A percentile compares a stretch with the other conserved stretches of the same genome.
These are phyloP conservation scores for Rhodomyrtus psidioides DNA, from an alignment of 441 rosid genomes.

Conservation along the genomic window DNA sequence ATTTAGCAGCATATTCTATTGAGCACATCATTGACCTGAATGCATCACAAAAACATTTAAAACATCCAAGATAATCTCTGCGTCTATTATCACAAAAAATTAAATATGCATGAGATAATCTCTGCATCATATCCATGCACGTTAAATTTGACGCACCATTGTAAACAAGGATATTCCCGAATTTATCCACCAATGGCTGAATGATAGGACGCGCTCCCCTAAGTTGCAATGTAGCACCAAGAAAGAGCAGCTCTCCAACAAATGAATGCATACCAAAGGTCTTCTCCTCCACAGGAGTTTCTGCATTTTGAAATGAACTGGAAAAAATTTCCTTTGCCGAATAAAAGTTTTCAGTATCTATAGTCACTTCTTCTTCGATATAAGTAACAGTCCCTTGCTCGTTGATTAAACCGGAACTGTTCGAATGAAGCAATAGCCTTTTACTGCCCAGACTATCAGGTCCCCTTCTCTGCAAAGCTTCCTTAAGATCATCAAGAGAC, in stretches of 20 bases:
- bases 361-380: constrained; percentile 1
- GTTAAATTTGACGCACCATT: constrained; percentile 32
- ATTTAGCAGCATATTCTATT: not conserved
- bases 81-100: not conserved
- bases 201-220: constrained; percentile 42
- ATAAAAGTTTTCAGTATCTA: not conserved
- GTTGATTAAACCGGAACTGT: not conserved
- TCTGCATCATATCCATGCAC: not conserved
- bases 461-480: constrained; percentile 53
- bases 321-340: not conserved
- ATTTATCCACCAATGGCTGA: constrained; percentile 62
- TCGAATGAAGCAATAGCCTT: constrained; percentile 29
- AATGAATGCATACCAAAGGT: not conserved
- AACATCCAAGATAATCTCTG: not conserved
- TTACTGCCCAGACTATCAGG: constrained; percentile 60
- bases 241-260: constrained; percentile 39
- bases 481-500: constrained; percentile 47
- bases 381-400: constrained; percentile 9
- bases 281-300: not conserved
- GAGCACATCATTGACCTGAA: not conserved
- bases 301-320: not conserved
- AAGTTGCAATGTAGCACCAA: constrained; percentile 78
- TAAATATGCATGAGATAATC: not conserved
- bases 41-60: not conserved
- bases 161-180: constrained; percentile 50